phyloP scores from a whole-genome alignment of 345 rosid genomes.

The Eucalyptus virginea region DNA sequence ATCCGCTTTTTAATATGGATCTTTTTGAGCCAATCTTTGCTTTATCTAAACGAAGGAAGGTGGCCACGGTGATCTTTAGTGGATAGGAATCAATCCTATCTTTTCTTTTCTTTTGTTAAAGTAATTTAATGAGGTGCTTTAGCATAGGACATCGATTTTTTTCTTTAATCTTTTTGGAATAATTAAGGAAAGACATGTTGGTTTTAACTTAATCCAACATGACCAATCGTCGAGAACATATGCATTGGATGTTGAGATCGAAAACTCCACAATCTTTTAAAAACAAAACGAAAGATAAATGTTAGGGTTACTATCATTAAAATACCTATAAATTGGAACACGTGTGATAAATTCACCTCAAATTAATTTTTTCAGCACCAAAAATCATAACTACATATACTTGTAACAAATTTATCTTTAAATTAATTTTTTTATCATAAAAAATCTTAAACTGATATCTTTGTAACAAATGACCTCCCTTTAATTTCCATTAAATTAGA shows the following conservation, averaged over 20 bases:
- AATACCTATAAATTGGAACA: accelerated
- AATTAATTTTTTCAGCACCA: no score
- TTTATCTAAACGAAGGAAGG: neutral
- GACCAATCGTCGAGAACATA: neutral
- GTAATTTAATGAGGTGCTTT: neutral
- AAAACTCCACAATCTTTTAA: neutral
- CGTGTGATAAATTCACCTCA: accelerated
- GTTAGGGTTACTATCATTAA: no score
- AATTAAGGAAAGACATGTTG: neutral
- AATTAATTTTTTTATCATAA: accelerated
- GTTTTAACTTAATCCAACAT: neutral
- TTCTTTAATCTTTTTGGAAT: neutral
- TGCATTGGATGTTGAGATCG: neutral
- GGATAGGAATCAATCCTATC: neutral
- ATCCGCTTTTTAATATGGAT: neutral
- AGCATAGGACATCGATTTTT: neutral
- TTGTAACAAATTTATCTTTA: no score
- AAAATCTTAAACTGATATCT: accelerated
- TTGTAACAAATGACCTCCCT: accelerated
- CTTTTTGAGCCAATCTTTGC: neutral
- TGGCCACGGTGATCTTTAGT: neutral
- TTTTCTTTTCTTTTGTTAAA: neutral
- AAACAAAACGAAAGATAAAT: neutral
- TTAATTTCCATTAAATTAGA: accelerated
- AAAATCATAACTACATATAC: accelerated